Evolutionary conservation across 805 yeast species (phyloP).

Genomic region (Pichia paraexigua): DNA sequence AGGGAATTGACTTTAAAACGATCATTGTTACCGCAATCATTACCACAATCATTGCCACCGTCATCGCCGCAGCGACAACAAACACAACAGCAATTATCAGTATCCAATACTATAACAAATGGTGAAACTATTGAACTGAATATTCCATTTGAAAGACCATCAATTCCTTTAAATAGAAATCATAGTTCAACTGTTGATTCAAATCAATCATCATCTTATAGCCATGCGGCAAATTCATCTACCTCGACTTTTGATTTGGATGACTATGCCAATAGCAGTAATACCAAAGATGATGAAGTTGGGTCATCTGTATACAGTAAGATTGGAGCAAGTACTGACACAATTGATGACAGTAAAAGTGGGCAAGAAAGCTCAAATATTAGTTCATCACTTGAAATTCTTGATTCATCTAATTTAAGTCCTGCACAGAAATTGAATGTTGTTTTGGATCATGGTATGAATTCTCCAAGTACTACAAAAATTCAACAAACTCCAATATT

Average conservation of each 20-base stretch:
- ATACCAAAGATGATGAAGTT: neutral
- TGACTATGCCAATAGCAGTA: constrained; percentile 7
- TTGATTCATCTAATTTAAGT: constrained; percentile 1
- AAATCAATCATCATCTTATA: neutral
- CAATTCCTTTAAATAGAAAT: neutral
- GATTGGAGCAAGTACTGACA: neutral
- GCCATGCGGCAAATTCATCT: constrained; percentile 3
- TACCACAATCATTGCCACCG: neutral
- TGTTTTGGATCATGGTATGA: neutral
- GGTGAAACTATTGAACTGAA: neutral
- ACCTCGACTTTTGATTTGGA: constrained; percentile 12
- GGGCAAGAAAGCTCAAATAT: neutral
- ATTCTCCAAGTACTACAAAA: neutral
- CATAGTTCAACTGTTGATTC: neutral
- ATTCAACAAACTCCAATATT: neutral
- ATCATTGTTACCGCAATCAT: neutral
- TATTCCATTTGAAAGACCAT: neutral
- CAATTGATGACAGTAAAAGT: neutral
- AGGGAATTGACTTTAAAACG: neutral
- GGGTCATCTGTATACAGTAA: constrained; percentile 4
- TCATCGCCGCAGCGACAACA: neutral
- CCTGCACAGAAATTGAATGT: constrained; percentile 6
- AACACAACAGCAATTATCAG: neutral
- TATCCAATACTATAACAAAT: neutral
- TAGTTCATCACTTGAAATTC: neutral